Evolutionary conservation across 2,329 filamentous ascomycete species (phyloP), one percentile per base, ranked within the genome.

Genomic region (Magnaporthiopsis poae): DNA sequence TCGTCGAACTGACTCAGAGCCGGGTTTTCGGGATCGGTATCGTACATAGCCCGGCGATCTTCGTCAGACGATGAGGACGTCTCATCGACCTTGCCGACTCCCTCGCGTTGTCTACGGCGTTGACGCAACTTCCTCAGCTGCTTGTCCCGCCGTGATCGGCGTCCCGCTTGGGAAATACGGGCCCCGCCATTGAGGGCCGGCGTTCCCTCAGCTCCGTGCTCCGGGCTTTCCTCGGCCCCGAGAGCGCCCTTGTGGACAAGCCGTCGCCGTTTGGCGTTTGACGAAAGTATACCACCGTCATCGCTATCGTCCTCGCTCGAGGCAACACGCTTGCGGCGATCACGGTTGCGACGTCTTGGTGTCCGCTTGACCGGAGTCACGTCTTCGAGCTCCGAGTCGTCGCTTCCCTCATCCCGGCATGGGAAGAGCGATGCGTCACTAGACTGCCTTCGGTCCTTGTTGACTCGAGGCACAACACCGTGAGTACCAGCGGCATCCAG

Each of bases 1-100:
- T 76, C 75, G 15, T 75, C 73, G 66, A 76, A 76, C 46, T 75
- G 73, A 1, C 69, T 69, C 27, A 76, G 69, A 1, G 72, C 74
- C 0, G 69, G 64, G 36, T 71, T 64, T 12, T 74, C 72, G 3
- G 74, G 70, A 56, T 75, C 74, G 2, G 70, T 72, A 67, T 76
- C 75, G 64, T 76, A 76, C 0, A 75, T 66, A 0, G 69, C 71
- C 52, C 63, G 69, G 3, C 63, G 66, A 0, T 67, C 67, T 46
- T 66, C 69, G n/a, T 66, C 68, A 1, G 61, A 60, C 5, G 59
- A 62, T 11, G 61, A 60, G 15, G 62, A 36, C 29, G 67, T 66
- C 2, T 71, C 25, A 18, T 70, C 71, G 59, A 66, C 68, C 9
- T 72, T 68, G 1, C 72, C 72, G 8, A 70, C 66, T 33, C 75